Evolutionary conservation across 345 rosid species (phyloP).

Genomic region (Rhodamnia rubescens): DNA sequence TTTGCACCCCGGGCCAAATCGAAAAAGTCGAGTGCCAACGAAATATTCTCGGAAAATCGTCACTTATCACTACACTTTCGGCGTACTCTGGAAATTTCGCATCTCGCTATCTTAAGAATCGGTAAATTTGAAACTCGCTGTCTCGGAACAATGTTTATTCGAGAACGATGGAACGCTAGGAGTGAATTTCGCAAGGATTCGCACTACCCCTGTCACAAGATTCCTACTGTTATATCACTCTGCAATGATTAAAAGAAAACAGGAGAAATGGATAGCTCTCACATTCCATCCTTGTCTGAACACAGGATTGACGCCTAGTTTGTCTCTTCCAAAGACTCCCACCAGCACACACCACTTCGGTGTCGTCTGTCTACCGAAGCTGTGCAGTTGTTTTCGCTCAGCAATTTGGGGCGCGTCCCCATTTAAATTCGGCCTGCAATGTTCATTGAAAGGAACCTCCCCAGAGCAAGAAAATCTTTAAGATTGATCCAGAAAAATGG

Average conservation of each 20-base stretch:
- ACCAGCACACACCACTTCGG: background rate
- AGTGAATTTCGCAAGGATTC: background rate
- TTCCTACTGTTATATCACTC: background rate
- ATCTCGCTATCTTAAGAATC: background rate
- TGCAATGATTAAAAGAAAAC: background rate
- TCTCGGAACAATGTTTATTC: background rate
- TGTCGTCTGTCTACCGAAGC: background rate
- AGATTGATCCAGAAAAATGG: background rate
- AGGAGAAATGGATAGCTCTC: background rate
- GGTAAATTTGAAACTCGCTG: background rate
- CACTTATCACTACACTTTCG: background rate
- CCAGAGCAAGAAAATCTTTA: background rate
- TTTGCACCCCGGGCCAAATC: background rate
- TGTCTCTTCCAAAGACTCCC: background rate
- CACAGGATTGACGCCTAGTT: too few species aligned
- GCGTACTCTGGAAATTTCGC: background rate
- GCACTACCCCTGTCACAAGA: background rate
- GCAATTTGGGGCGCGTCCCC: background rate
- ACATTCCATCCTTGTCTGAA: background rate
- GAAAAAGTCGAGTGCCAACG: background rate
- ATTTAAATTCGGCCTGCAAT: background rate
- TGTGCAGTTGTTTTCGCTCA: background rate
- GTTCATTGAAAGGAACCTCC: background rate
- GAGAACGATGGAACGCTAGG: background rate
- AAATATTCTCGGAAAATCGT: background rate